These are phyloP conservation scores for Verticillium isaacii DNA, from an alignment of 2,329 filamentous ascomycete species.

Conservation along the genomic window DNA sequence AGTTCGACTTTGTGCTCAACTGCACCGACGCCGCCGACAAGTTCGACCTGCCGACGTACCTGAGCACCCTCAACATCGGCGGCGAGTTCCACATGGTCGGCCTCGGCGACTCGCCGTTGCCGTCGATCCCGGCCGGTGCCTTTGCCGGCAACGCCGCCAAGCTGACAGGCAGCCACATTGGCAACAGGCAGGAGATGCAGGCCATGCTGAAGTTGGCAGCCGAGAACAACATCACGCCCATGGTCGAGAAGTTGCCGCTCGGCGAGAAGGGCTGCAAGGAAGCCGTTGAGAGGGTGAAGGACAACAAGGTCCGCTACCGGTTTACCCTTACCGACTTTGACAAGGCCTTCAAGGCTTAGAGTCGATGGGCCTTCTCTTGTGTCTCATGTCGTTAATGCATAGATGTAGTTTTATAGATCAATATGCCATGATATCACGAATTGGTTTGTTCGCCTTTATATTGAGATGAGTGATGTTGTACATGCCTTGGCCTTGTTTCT, in stretches of 20 bases:
- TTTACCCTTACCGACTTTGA: slow-evolving; percentile 67
- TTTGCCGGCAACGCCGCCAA: slow-evolving; percentile 35
- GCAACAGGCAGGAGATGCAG: slow-evolving; percentile 54
- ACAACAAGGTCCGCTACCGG: slow-evolving; percentile 67
- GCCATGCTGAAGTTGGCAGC: slow-evolving; percentile 53
- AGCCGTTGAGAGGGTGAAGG: slow-evolving; percentile 64
- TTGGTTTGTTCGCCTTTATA: no score
- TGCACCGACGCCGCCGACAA: slow-evolving; percentile 43
- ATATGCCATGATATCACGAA: no score
- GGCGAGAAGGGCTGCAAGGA: slow-evolving; percentile 64
- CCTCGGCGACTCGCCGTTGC: slow-evolving; percentile 46
- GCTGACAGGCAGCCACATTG: slow-evolving; percentile 50
- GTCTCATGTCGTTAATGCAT: neutral
- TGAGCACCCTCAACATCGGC: slow-evolving; percentile 46
- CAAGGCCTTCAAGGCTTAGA: slow-evolving; percentile 46
- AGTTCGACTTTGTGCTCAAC: slow-evolving; percentile 49
- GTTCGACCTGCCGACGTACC: slow-evolving; percentile 49
- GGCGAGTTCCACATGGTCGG: slow-evolving; percentile 55
- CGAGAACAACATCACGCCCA: slow-evolving; percentile 49
- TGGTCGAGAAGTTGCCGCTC: slow-evolving; percentile 60
- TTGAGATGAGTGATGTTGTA: no score
- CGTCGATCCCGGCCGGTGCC: slow-evolving; percentile 31
- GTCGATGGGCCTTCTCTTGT: neutral
- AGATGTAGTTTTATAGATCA: neutral
- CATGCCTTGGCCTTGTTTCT: no score